Percentiles rank a stretch among this genome's conserved stretches.
phyloP scores from a whole-genome alignment of 1,284 basidiomycete species.

The Tylopilus sp. region DNA sequence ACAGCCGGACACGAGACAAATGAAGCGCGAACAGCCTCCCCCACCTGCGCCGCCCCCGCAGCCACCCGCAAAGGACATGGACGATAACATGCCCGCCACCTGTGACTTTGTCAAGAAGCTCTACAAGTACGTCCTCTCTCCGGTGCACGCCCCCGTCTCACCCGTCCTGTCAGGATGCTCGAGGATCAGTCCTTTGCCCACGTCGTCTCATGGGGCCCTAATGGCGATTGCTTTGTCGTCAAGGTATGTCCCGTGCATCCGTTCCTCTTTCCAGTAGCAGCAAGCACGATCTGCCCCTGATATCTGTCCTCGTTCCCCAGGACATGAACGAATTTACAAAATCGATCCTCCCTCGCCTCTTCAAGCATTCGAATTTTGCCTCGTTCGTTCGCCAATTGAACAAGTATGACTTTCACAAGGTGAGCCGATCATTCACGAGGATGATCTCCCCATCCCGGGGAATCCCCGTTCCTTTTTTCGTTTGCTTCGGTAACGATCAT shows the following conservation, averaged over 20 bases:
- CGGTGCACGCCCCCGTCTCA: background rate
- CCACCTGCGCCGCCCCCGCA: slow-evolving; percentile 19
- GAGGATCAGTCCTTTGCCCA: slow-evolving; percentile 74
- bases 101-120: slow-evolving; percentile 94
- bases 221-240: slow-evolving; percentile 90
- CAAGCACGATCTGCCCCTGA: slow-evolving; percentile 3
- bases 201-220: slow-evolving; percentile 85
- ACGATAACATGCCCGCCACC: slow-evolving; percentile 71
- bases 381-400: slow-evolving; percentile 93
- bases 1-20: slow-evolving; percentile 24
- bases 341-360: slow-evolving; percentile 89
- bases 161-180: slow-evolving; percentile 66
- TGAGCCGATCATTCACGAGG: slow-evolving; percentile 33
- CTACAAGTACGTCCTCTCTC: slow-evolving; percentile 63
- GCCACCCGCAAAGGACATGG: slow-evolving; percentile 29
- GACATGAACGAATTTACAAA: slow-evolving; percentile 99
- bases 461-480: slow-evolving; percentile 2
- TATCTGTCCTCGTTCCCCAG: slow-evolving; percentile 34
- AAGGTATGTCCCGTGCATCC: slow-evolving; percentile 56
- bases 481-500: slow-evolving; percentile 9
- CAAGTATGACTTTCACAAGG: slow-evolving; percentile 99
- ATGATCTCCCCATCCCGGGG: background rate
- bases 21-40: slow-evolving; percentile 33
- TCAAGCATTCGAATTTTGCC: slow-evolving; percentile 97
- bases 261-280: no score